Evolutionary conservation across 345 rosid genomes (phyloP), one percentile per base, ranked within the genome.

Genomic region (Hevea brasiliensis): DNA sequence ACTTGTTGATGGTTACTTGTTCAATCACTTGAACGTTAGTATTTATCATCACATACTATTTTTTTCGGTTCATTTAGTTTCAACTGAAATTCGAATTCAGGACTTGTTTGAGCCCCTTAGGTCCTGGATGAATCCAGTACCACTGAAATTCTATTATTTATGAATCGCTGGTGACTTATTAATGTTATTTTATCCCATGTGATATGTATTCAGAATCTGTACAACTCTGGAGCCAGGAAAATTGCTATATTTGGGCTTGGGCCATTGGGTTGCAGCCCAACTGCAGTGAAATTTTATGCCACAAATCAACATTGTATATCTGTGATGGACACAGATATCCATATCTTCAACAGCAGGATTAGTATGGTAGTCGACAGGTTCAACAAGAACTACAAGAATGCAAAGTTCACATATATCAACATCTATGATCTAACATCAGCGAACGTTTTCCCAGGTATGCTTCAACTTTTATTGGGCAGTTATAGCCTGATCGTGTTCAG

Each of bases 241-340:
- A 26, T 65, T n/a, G 54, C 14, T 6, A 0, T 65, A 32, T 65
- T 63, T 44, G 68, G 68, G 7, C 35, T 44, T 7, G 32, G 53
- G 12, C 68, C 68, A n/a, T 65, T 65, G 8, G 68, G 68, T 8
- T 65, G 68, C 68, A 42, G 68, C 32, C 68, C 68, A 11, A 17
- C 32, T 42, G 68, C 27, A 1, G 29, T 65, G 2, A 65, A 24
- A 44, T 21, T 11, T 4, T 63, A 41, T 1, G 68, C 9, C 32
- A 44, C 26, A 23, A 35, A 65, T 20, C 26, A 40, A 9, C 12
- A 65, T 5, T 65, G 68, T 44, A 23, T 65, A n/a, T 42, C 51
- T n/a, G 35, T 44, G 6, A 23, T 65, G 4, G 29, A 65, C 20
- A 65, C 27, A 23, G 54, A 23, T 44, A 14, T 35, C 9, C 51